These are phyloP conservation scores for Blastocystis sp. DNA, from an alignment of 352 stramenopile species.

Conservation along the genomic window DNA sequence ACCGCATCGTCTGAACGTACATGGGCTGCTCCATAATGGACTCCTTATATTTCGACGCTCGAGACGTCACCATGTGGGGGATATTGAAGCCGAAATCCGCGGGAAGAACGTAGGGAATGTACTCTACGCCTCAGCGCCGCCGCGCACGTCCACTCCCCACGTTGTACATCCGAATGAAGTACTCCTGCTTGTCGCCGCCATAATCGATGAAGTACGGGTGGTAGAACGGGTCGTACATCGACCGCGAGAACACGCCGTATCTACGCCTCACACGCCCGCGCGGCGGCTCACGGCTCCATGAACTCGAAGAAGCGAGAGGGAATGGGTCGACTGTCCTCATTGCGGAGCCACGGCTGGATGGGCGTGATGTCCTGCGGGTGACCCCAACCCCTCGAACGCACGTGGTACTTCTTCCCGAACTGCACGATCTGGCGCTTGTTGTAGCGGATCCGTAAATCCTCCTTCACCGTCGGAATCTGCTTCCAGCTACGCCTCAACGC, in stretches of 20 bases:
- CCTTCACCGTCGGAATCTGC: background rate
- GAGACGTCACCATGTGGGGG: background rate
- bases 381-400: background rate
- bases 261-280: background rate
- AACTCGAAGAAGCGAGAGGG: background rate
- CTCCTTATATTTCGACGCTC: background rate
- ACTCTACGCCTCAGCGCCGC: background rate
- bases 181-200: background rate
- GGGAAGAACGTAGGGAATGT: background rate
- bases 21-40: background rate
- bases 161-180: background rate
- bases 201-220: background rate
- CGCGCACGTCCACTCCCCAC: background rate
- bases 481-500: background rate
- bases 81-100: background rate
- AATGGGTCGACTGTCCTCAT: background rate
- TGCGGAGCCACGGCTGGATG: background rate
- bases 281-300: background rate
- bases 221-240: background rate
- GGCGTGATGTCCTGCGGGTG: background rate
- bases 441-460: background rate
- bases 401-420: background rate
- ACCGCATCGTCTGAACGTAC: background rate
- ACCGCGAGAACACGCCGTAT: background rate
- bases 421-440: background rate